Evolutionary conservation across 306 rosid genomes (phyloP), one percentile per base, ranked within the genome.

Genomic region (Vigna unguiculata): DNA sequence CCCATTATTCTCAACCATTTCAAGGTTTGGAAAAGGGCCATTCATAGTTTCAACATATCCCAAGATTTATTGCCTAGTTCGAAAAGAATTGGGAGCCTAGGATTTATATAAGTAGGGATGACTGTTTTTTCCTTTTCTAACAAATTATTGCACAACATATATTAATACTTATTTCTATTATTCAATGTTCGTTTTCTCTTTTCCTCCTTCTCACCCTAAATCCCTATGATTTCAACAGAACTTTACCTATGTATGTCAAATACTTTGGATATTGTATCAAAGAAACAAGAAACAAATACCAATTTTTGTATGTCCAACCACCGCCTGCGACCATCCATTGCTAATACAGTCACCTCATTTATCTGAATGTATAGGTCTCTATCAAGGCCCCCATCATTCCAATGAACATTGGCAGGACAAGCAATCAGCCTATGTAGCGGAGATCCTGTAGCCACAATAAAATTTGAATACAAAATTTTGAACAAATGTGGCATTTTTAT

Each of bases 301-400:
- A 92, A 83, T 86, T 92, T 91, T 75, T 86, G 89, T 82, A 92
- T 81, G 86, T 96, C 98, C 92, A 96, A 78, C 99, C 99, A 96
- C 79, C 98, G 87, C 80, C 97, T 88, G 65, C 99, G 92, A 85
- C 99, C 99, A 88, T 96, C 99, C 99, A 96, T 96, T 62, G 99
- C 99, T 82, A 96, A 85, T 71, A 96, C 92, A 66, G 99, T 81
- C 76, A 96, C 90, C 34, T 89, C 90, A 77, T 83, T 81, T 34
- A 86, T 89, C 86, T 89, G 85, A 76, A 96, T 90, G 84, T 89
- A 90, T 46, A 96, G 82, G 80, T 96, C 99, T 81, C 87, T 96
- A 83, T 96, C 99, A 49, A 96, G 97, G 84, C 96, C 92, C 82
- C 87, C 97, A 36, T 92, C 98, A 80, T 78, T 87, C 99, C 99